Base-by-base conservation (phyloP, 78 protist species). In the Guillardia theta region DNA sequence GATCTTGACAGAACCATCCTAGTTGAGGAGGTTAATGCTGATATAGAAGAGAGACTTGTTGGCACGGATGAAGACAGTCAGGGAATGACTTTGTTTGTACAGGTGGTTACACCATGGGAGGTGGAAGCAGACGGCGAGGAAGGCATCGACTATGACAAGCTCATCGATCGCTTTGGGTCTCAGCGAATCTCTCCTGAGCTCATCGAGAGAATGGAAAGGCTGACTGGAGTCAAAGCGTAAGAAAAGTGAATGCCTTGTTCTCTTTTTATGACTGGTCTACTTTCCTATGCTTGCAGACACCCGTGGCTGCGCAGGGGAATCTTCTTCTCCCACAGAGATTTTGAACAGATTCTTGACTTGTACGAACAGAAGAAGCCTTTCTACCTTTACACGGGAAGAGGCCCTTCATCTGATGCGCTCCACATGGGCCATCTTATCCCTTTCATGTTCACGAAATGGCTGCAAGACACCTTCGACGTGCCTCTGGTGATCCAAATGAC, bases 401-500 rank as follows among this genome's bases (percentile, higher is more conserved):
- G 99, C 18, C 99, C 99, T 9, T 93, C 97, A 21, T 92, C 97
- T n/a, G 99, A 96, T 27, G 24, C 98, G 46, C 95, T 99, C 95
- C 99, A 99, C 92, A 54, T 99, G 92, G 99, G 99, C 22, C 99
- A 99, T 70, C 64, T 99, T 27, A 80, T 99, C 24, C 99, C 99
- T 27, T 98, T 99, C 94, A 24, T 97, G 88, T 97, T 99, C 96
- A 98, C 99, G 3, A 98, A 99, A 97, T 98, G 93, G 47, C 33
- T 97, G 30, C 96, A 98, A 64, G 99, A 98, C 10, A 98, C 95
- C 27, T 99, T 99, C 93, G 90, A 97, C 48, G 98, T 98, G 45
- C 99, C 99, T n/a, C 96, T 99, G 24, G 99, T 99, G 24, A 96
- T 99, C 90, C 99, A 99, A 93, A 88, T 99, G 97, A 99, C 99